A percentile compares a stretch with the other conserved stretches of the same genome.
phyloP scores from a whole-genome alignment of 208 protist species.

The Endotrypanum monterogeii region DNA sequence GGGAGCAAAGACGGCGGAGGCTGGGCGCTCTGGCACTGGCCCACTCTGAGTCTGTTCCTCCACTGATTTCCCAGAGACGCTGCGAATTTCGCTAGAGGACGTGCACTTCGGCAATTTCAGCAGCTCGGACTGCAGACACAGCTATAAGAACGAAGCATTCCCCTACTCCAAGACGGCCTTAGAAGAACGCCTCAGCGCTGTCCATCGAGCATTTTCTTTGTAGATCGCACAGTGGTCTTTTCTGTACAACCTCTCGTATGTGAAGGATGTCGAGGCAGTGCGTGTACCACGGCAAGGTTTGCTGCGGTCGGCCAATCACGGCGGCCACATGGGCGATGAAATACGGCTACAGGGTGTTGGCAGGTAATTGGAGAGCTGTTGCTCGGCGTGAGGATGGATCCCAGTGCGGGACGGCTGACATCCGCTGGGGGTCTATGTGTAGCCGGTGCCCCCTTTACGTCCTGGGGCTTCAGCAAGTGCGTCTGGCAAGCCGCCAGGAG shows the following conservation, averaged over 20 bases:
- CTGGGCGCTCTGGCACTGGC: neutral
- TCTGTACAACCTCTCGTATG: slow-evolving; percentile 20
- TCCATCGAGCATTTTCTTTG: slow-evolving; percentile 67
- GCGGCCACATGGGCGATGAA: neutral
- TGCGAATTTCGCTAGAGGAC: neutral
- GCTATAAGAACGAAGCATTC: neutral
- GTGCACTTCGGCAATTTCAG: neutral
- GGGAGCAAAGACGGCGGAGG: neutral
- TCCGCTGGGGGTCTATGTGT: neutral
- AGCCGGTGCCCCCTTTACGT: neutral
- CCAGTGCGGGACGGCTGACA: no score
- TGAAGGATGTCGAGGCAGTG: slow-evolving; percentile 20
- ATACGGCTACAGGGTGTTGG: neutral
- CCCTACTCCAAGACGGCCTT: slow-evolving; percentile 30
- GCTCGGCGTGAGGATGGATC: neutral
- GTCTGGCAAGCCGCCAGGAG: slow-evolving; percentile 11
- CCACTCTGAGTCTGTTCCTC: neutral
- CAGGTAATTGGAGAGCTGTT: neutral
- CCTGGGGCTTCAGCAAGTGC: neutral
- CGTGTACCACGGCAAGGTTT: neutral
- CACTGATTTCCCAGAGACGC: neutral
- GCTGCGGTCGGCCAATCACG: neutral
- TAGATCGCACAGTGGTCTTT: slow-evolving; percentile 23
- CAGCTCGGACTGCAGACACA: neutral
- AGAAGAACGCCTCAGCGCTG: slow-evolving; percentile 46